phyloP scores from a whole-genome alignment of 345 rosid species.

The Gossypium bickii region DNA sequence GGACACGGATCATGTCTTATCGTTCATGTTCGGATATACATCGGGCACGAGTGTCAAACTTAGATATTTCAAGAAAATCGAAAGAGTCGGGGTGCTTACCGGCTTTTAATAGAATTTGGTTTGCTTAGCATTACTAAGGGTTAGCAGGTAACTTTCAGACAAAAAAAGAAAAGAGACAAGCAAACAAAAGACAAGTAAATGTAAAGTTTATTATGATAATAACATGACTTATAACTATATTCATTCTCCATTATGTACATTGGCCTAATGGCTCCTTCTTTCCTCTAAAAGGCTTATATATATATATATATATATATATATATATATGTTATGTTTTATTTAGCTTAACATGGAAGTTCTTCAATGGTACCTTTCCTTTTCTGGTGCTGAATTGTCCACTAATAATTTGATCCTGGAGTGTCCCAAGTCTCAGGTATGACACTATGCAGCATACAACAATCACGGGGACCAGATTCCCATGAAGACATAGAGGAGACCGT shows the following conservation, averaged over 20 bases:
- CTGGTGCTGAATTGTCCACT: background rate
- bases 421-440: constrained; percentile 56
- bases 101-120: too few species aligned
- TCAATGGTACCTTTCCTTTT: background rate
- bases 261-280: constrained; percentile 10
- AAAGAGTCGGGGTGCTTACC: too few species aligned
- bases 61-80: too few species aligned
- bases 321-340: background rate
- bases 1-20: too few species aligned
- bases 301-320: too few species aligned
- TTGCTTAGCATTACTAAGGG: background rate
- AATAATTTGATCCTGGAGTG: constrained; percentile 29
- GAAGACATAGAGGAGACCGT: constrained; percentile 32
- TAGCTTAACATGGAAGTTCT: background rate
- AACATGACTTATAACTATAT: constrained; percentile 13
- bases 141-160: constrained; percentile 9
- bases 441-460: constrained; percentile 43
- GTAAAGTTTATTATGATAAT: background rate
- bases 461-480: constrained; percentile 22
- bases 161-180: background rate
- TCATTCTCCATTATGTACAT: constrained; percentile 8
- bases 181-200: constrained; percentile 7
- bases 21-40: too few species aligned
- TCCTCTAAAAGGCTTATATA: background rate
- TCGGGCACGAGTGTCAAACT: too few species aligned